phyloP scores from a whole-genome alignment of 768 basidiomycete genomes.

The Clitopilus hobsonii region DNA sequence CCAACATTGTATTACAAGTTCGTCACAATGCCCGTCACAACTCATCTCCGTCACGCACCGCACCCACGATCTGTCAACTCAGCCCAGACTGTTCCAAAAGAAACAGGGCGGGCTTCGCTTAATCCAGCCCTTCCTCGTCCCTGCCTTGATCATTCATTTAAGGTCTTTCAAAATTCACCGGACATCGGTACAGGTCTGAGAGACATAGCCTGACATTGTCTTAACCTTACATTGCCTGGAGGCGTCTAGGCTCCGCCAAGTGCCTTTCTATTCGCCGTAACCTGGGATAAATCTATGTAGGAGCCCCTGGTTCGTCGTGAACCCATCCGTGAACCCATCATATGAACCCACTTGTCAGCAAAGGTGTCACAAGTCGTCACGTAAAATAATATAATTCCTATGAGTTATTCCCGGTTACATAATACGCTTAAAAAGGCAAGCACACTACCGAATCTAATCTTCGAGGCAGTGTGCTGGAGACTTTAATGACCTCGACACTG shows the following conservation, averaged over 20 bases:
- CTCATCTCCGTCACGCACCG: conserved; percentile 6
- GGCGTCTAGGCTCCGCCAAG: background rate
- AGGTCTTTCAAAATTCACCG: conserved; percentile 1
- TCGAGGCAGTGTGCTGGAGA: too few species aligned
- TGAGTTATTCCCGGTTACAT: too few species aligned
- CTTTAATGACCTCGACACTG: too few species aligned
- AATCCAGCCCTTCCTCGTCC: background rate
- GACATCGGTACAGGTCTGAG: background rate
- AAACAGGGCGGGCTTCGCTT: background rate
- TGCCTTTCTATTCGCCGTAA: background rate
- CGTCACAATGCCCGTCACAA: conserved; percentile 9
- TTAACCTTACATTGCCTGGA: background rate
- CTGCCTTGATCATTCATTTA: background rate
- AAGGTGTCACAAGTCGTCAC: too few species aligned
- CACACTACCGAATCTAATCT: too few species aligned
- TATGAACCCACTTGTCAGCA: too few species aligned
- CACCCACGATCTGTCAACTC: background rate
- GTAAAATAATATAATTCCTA: too few species aligned
- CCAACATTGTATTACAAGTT: conserved; percentile 8
- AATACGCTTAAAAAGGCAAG: too few species aligned
- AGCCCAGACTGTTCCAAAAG: background rate
- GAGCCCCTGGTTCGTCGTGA: too few species aligned
- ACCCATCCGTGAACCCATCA: too few species aligned
- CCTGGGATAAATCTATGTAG: too few species aligned
- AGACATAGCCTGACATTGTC: background rate